phyloP scores from a whole-genome alignment of 371 early-diverging fungal species.

The Mortierella polycephala region DNA sequence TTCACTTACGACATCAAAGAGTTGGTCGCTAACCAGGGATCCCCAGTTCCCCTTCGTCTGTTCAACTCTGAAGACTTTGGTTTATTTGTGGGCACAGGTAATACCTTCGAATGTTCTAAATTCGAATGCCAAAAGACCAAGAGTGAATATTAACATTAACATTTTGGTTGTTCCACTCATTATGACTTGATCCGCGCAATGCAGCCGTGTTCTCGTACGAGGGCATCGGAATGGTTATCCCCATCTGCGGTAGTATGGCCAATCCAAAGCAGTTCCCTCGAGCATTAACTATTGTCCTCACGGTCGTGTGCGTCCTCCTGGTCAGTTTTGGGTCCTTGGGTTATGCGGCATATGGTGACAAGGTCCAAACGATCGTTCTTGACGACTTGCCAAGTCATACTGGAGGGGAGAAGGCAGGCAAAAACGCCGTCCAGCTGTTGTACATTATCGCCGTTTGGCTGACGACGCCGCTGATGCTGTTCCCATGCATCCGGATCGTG shows the following conservation, averaged over 20 bases:
- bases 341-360: conserved; percentile 86
- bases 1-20: conserved; percentile 80
- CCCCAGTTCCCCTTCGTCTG: conserved; percentile 55
- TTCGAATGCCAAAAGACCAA: background rate
- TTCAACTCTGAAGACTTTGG: conserved; percentile 72
- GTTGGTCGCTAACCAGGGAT: conserved; percentile 58
- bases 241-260: conserved; percentile 89
- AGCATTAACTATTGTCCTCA: conserved; percentile 79
- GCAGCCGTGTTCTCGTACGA: conserved; percentile 92
- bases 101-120: conserved; percentile 59
- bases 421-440: conserved; percentile 76
- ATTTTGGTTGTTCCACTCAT: background rate
- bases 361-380: conserved; percentile 85
- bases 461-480: conserved; percentile 86
- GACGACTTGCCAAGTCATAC: conserved; percentile 81
- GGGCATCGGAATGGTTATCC: conserved; percentile 91
- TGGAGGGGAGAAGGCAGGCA: conserved; percentile 56
- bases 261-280: conserved; percentile 81
- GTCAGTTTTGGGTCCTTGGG: conserved; percentile 83
- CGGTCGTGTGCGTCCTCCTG: conserved; percentile 77
- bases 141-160: background rate
- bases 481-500: conserved; percentile 91
- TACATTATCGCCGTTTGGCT: conserved; percentile 91
- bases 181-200: too few species aligned
- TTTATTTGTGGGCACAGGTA: conserved; percentile 86